Conservation (phyloP, 495 filamentous ascomycete genomes). For the Aspergillus campestris region DNA sequence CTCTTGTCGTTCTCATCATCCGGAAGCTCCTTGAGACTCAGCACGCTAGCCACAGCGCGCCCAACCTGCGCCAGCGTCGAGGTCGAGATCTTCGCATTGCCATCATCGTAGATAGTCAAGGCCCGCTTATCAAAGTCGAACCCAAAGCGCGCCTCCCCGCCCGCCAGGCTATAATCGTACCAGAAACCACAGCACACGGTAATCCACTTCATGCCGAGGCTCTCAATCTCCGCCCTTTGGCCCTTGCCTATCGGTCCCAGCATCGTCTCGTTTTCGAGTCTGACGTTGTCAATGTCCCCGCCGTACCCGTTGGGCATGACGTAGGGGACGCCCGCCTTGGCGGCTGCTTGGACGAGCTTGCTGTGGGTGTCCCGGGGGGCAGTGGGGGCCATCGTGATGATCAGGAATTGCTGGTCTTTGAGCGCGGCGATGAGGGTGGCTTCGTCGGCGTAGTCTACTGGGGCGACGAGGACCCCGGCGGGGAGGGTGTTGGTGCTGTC, state of each 20-base stretch:
- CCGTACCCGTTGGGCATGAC: conserved; percentile 55
- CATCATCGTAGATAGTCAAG: conserved; percentile 44
- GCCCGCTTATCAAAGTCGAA: conserved; percentile 38
- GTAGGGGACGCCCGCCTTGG: conserved; percentile 51
- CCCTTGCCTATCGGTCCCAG: conserved; percentile 11
- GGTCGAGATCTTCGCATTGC: conserved; percentile 27
- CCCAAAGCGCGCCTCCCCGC: conserved; percentile 27
- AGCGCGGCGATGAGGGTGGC: conserved; percentile 39
- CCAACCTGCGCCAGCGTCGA: conserved; percentile 42
- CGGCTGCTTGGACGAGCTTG: conserved; percentile 52
- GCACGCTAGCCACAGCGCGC: conserved; percentile 35
- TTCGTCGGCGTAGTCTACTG: conserved; percentile 43
- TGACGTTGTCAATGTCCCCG: conserved; percentile 22
- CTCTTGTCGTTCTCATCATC: conserved; percentile 37
- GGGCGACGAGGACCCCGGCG: conserved; percentile 31
- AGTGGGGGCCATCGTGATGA: conserved; percentile 48
- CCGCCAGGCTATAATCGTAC: conserved; percentile 45
- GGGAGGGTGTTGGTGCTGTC: conserved; percentile 36
- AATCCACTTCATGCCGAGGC: conserved; percentile 42
- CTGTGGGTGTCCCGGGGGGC: conserved; percentile 39
- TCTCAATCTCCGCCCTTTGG: conserved; percentile 30
- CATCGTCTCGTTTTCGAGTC: conserved; percentile 12
- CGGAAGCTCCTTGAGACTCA: conserved; percentile 38
- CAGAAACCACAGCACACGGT: conserved; percentile 42
- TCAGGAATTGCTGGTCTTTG: conserved; percentile 46